Evolutionary conservation across 2,329 filamentous ascomycete genomes (phyloP).

Genomic region (Raffaelea deltoideospora): DNA sequence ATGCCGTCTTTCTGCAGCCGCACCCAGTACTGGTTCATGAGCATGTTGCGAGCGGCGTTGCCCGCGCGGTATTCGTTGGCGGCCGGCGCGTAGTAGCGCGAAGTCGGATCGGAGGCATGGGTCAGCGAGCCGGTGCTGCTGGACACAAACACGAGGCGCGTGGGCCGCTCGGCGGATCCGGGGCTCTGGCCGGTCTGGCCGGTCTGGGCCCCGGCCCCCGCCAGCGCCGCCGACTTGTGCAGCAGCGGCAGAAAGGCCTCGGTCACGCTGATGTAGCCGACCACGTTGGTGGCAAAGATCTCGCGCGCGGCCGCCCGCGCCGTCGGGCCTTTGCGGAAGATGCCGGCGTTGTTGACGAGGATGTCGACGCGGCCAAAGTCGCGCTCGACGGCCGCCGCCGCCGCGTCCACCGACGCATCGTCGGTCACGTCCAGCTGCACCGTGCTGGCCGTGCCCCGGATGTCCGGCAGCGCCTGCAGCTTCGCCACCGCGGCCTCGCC

Average conservation of each 20-base stretch:
- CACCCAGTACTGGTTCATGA: constrained; percentile 10
- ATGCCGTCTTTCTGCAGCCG: background rate
- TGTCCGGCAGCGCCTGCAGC: background rate
- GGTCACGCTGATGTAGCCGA: constrained; percentile 13
- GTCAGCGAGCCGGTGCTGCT: constrained; percentile 10
- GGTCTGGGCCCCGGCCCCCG: too few species aligned
- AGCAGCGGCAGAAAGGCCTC: constrained; percentile 16
- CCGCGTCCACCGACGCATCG: background rate
- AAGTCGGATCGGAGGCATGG: constrained; percentile 7
- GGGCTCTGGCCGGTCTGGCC: constrained; percentile 3
- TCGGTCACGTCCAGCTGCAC: background rate
- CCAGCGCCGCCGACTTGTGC: constrained; percentile 2
- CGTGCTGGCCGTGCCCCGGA: background rate
- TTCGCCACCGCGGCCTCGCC: background rate
- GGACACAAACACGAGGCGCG: constrained; percentile 10
- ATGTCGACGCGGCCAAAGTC: background rate
- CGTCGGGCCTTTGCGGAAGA: background rate
- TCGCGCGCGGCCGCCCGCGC: background rate
- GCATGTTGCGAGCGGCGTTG: constrained; percentile 14
- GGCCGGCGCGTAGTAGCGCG: constrained; percentile 2
- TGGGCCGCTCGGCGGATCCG: too few species aligned
- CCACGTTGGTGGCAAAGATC: constrained; percentile 10
- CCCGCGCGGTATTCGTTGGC: constrained; percentile 9
- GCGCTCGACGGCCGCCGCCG: background rate
- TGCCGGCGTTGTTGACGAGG: constrained; percentile 6